Evolutionary conservation across 305 asterid species (phyloP), one percentile per base, ranked within the genome.

Genomic region (Fraxinus angustifolia): DNA sequence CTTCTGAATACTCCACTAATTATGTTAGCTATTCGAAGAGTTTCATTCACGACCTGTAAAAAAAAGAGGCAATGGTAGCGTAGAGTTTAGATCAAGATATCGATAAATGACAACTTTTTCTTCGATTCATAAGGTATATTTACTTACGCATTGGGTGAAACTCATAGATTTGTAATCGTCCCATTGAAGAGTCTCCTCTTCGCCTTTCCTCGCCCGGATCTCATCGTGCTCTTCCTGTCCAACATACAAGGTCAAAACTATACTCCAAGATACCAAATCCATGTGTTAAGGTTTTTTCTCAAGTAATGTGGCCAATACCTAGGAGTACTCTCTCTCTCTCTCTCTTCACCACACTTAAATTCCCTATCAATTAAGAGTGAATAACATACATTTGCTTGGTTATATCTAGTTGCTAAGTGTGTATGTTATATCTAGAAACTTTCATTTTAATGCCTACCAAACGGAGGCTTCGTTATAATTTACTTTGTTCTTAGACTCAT

Each of bases 1-100:
- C 99, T 91, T 89, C 99, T 87, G 73, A 95, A 93, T 2, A 95
- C 98, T 0, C 99, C 99, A 21, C 99, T 85, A 33, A 93, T 93
- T 62, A 95, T 93, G 87, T 92, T 95, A 60, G 97, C 93, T 3
- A 93, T 86, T 31, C 99, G 90, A 21, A 95, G 89, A 8, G 99
- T 93, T 86, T 95, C 99, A 19, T 95, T 95, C 3, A 93, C 93
- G 0, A 95, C 98, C 99, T 95, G 90, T 71, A 30, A 30, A 30
- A 30, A 23, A 23, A 23, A 23, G 1, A 23, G 1, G 26, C 26
- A 23, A 23, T 23, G 26, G 26, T 23, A 23, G 31, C 50, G 23
- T 8, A 26, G n/a, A 74, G 36, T 36, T 4, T 31, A 38, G 16
- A 81, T 76, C 23, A 19, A 30, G 33, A 60, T 2, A 7, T 2